A percentile compares a stretch with the other conserved stretches of the same genome.
Conservation (phyloP, 139 green algal species). For the Coelastrella sp. region DNA sequence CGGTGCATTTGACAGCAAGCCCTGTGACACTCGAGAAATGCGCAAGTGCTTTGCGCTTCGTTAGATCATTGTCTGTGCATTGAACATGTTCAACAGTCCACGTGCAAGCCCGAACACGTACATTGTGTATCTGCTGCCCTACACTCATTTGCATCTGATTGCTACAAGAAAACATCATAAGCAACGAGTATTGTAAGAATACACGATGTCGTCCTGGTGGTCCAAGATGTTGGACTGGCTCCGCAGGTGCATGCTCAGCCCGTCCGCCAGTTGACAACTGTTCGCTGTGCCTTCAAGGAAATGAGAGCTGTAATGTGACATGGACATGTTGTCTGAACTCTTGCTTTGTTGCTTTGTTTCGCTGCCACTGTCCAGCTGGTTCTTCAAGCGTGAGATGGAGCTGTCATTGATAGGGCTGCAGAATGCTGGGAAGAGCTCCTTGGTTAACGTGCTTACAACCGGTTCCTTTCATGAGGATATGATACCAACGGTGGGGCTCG, state of each 20-base stretch:
- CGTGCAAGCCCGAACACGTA: no score
- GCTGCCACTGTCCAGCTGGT: constrained; percentile 76
- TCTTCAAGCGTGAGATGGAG: constrained; percentile 99
- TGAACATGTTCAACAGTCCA: no score
- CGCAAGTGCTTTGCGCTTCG: no score
- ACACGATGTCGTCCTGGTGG: constrained; percentile 32
- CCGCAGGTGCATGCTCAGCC: not conserved
- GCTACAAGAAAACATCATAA: not conserved
- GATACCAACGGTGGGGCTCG: constrained; percentile 92
- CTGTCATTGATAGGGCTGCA: constrained; percentile 97
- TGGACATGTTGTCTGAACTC: not conserved
- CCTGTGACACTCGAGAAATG: no score
- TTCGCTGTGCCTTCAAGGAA: not conserved
- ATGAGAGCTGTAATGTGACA: not conserved
- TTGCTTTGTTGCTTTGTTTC: not conserved
- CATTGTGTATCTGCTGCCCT: not conserved
- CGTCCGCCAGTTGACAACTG: not conserved
- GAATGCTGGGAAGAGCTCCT: constrained; percentile 96
- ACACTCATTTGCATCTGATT: not conserved
- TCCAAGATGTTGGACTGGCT: constrained; percentile 34
- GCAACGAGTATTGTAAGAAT: not conserved
- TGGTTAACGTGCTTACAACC: constrained; percentile 96
- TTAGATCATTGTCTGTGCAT: no score
- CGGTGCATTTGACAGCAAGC: no score
- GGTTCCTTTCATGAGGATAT: constrained; percentile 92